phyloP scores from a whole-genome alignment of 768 basidiomycete species.

The Sporobolomyces roseus region DNA sequence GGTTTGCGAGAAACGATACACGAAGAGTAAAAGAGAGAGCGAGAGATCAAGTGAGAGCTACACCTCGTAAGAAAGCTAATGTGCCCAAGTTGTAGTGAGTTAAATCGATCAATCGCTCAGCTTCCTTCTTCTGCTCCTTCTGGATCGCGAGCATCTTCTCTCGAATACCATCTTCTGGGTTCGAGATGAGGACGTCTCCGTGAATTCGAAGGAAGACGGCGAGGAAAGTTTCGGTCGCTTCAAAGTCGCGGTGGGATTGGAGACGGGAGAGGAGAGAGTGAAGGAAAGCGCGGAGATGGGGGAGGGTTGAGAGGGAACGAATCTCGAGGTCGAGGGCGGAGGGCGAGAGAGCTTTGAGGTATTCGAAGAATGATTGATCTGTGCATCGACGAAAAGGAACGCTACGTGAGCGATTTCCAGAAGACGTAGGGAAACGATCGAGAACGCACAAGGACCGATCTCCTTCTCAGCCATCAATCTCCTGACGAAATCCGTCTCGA shows the following conservation, averaged over 20 bases:
- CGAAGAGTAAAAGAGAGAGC: background rate
- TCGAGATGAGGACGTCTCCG: constrained; percentile 68
- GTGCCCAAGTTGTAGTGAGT: constrained; percentile 50
- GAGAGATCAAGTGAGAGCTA: constrained; percentile 16
- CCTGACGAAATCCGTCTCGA: constrained; percentile 68
- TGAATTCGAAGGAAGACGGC: constrained; percentile 80
- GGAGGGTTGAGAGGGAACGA: constrained; percentile 66
- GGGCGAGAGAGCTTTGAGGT: constrained; percentile 79
- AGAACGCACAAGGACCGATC: constrained; percentile 61
- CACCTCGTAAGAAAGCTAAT: constrained; percentile 47
- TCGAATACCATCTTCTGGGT: constrained; percentile 58
- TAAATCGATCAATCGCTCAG: constrained; percentile 59
- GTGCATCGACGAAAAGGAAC: background rate
- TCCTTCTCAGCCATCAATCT: constrained; percentile 59
- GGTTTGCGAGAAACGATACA: background rate
- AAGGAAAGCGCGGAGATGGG: constrained; percentile 66
- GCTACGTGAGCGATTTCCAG: background rate
- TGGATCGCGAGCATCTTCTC: constrained; percentile 59
- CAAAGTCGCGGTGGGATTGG: constrained; percentile 79
- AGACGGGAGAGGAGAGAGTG: constrained; percentile 69
- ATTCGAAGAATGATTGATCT: constrained; percentile 80
- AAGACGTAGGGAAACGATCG: background rate
- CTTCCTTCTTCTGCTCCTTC: constrained; percentile 69
- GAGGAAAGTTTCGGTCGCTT: constrained; percentile 85
- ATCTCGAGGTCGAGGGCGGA: constrained; percentile 88